phyloP scores from a whole-genome alignment of 352 stramenopile genomes.

The Globisporangium solare region DNA sequence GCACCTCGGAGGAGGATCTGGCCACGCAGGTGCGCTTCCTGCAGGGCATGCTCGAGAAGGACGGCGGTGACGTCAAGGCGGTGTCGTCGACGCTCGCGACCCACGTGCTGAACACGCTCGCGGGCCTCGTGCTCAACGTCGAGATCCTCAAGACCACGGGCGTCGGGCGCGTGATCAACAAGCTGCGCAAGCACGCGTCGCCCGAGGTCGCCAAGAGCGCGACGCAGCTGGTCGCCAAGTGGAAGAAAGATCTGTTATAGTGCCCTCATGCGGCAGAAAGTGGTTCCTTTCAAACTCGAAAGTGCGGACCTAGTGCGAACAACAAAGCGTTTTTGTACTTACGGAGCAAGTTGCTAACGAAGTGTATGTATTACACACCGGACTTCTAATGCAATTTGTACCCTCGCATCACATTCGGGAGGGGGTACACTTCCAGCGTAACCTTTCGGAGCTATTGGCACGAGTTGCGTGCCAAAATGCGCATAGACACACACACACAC shows the following conservation, averaged over 20 bases:
- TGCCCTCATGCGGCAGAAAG: not conserved
- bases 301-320: not conserved
- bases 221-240: constrained; percentile 73
- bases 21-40: constrained; percentile 64
- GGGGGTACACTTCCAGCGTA: not conserved
- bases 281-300: no score
- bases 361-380: not conserved
- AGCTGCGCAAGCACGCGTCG: constrained; percentile 72
- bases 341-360: not conserved
- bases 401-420: not conserved
- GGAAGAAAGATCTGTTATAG: constrained; percentile 82
- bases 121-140: constrained; percentile 66
- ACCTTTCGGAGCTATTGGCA: not conserved
- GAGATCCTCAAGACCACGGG: constrained; percentile 83
- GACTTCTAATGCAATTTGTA: not conserved
- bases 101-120: constrained; percentile 67
- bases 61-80: constrained; percentile 63
- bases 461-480: not conserved
- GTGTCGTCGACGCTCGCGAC: constrained; percentile 59
- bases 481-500: not conserved
- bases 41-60: constrained; percentile 71
- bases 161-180: constrained; percentile 82
- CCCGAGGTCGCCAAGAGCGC: constrained; percentile 60
- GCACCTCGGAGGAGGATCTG: constrained; percentile 35
- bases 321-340: not conserved